Evolutionary conservation across 2,329 filamentous ascomycete genomes (phyloP).

Genomic region (Bipolaris victoriae): DNA sequence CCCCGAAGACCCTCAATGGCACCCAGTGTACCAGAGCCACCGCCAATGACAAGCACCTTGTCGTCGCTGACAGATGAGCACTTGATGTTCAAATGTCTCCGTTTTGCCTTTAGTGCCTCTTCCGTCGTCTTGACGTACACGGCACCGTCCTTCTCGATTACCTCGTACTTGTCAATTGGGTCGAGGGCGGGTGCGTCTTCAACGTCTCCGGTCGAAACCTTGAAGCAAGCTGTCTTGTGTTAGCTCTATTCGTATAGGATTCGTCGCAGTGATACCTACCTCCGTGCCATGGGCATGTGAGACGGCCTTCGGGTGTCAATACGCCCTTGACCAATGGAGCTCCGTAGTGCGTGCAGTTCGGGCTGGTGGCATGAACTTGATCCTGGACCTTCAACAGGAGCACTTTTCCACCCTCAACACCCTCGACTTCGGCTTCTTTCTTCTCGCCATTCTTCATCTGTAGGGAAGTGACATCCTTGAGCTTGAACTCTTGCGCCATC

Average conservation of each 20-base stretch:
- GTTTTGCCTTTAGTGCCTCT: constrained; percentile 75
- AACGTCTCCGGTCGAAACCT: constrained; percentile 84
- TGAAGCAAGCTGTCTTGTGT: constrained; percentile 78
- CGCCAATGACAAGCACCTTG: constrained; percentile 75
- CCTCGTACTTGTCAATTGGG: constrained; percentile 79
- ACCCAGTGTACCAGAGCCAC: constrained; percentile 83
- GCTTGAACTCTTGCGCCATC: constrained; percentile 60
- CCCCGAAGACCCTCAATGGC: constrained; percentile 82
- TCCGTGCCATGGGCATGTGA: constrained; percentile 97
- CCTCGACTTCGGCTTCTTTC: constrained; percentile 88
- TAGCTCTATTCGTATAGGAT: constrained; percentile 4
- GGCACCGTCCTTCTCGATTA: constrained; percentile 79
- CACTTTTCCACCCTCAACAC: constrained; percentile 83
- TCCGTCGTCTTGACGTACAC: constrained; percentile 87
- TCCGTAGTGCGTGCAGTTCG: constrained; percentile 90
- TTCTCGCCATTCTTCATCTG: constrained; percentile 81
- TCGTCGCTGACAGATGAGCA: constrained; percentile 66
- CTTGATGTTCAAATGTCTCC: constrained; percentile 75
- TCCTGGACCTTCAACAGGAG: constrained; percentile 80
- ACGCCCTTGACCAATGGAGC: constrained; percentile 88
- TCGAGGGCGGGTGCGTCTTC: constrained; percentile 94
- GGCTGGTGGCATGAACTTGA: constrained; percentile 77
- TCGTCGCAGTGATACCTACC: constrained; percentile 56
- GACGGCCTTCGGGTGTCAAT: constrained; percentile 76
- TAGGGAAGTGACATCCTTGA: constrained; percentile 78